Evolutionary conservation across 768 basidiomycete species (phyloP).

Genomic region (Boletales sp.): DNA sequence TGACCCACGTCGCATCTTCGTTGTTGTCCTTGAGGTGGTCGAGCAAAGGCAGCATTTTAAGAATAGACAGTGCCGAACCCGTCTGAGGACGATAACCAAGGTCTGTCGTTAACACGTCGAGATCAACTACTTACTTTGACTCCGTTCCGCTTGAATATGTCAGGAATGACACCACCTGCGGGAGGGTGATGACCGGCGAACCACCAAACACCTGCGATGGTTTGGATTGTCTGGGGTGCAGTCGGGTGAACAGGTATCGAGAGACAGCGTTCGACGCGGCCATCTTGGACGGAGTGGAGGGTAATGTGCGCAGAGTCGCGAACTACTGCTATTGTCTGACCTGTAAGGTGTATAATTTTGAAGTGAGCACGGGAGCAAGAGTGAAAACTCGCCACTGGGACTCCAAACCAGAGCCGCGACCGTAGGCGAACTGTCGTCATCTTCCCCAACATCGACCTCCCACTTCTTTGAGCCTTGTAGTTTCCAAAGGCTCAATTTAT

Average conservation of each 20-base stretch:
- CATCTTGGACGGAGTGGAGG: slow-evolving; percentile 78
- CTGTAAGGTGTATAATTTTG: slow-evolving; percentile 29
- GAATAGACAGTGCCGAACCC: slow-evolving; percentile 70
- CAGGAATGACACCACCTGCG: slow-evolving; percentile 51
- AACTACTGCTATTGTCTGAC: slow-evolving; percentile 67
- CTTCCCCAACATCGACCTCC: slow-evolving; percentile 67
- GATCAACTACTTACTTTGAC: slow-evolving; percentile 48
- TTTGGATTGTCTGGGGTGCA: slow-evolving; percentile 14
- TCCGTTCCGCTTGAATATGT: slow-evolving; percentile 68
- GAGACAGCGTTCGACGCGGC: slow-evolving; percentile 49
- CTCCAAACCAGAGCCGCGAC: slow-evolving; percentile 73
- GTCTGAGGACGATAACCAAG: slow-evolving; percentile 43
- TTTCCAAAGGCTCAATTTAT: slow-evolving; percentile 77
- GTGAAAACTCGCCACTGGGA: slow-evolving; percentile 59
- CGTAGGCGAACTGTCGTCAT: slow-evolving; percentile 41
- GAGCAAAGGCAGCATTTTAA: slow-evolving; percentile 66
- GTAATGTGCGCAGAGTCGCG: slow-evolving; percentile 66
- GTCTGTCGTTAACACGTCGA: neutral
- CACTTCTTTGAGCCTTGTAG: slow-evolving; percentile 76
- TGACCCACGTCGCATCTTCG: slow-evolving; percentile 59
- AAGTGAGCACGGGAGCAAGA: neutral
- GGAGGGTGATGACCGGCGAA: slow-evolving; percentile 47
- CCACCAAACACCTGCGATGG: slow-evolving; percentile 70
- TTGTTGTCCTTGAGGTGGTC: slow-evolving; percentile 68
- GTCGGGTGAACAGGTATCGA: slow-evolving; percentile 28